Percentiles rank a stretch among this genome's conserved stretches.
These are phyloP conservation scores for Cephaloascus albidus DNA, from an alignment of 805 yeast species.

Conservation along the genomic window DNA sequence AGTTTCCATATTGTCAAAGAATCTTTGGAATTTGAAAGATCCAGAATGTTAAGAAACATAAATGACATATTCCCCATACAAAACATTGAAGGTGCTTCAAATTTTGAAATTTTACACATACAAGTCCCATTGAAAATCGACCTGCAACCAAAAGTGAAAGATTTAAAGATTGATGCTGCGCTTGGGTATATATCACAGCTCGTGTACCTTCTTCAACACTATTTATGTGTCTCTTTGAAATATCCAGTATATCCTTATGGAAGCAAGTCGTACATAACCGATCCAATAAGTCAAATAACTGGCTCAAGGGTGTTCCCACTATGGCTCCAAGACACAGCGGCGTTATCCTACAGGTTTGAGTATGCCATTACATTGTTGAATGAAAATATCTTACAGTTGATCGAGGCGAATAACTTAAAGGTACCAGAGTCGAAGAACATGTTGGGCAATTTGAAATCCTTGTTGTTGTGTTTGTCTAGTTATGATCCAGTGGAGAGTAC, in stretches of 20 bases:
- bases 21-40: not conserved
- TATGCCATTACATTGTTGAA: not conserved
- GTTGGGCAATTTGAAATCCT: not conserved
- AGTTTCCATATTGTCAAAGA: not conserved
- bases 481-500: not conserved
- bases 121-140: not conserved
- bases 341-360: not conserved
- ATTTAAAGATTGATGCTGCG: not conserved
- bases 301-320: not conserved
- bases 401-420: not conserved
- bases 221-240: not conserved
- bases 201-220: not conserved
- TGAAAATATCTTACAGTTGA: not conserved
- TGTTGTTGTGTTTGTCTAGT: not conserved
- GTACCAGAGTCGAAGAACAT: not conserved
- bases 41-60: not conserved
- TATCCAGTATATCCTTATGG: not conserved
- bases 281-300: not conserved
- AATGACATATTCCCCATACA: not conserved
- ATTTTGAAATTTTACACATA: not conserved
- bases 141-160: not conserved
- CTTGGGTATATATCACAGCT: not conserved
- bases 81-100: not conserved
- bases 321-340: not conserved
- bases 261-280: not conserved